These are phyloP conservation scores for Jaltomata sinuosa DNA, from an alignment of 257 asterid genomes.

Conservation along the genomic window DNA sequence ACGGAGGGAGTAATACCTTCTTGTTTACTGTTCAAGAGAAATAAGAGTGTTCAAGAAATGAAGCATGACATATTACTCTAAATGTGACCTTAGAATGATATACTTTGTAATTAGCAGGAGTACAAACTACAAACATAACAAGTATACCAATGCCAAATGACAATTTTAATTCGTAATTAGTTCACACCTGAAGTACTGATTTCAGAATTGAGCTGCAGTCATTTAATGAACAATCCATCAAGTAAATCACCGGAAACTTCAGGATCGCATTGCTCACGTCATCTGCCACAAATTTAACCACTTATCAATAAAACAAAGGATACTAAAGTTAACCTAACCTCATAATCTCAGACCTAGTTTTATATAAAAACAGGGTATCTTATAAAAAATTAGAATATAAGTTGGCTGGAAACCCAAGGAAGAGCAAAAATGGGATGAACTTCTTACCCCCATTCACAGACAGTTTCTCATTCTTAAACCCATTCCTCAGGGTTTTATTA, in stretches of 20 bases:
- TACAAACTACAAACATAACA: neutral
- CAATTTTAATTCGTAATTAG: neutral
- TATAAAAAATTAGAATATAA: neutral
- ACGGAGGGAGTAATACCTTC: neutral
- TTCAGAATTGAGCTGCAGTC: conserved; percentile 72
- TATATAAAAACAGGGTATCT: neutral
- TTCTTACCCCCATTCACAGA: conserved; percentile 36
- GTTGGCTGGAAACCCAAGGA: neutral
- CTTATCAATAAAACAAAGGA: conserved; percentile 17
- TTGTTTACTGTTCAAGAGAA: neutral
- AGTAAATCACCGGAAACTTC: conserved; percentile 72
- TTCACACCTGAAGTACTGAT: conserved; percentile 57
- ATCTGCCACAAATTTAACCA: conserved; percentile 56
- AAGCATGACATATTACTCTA: neutral
- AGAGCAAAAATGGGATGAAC: conserved; percentile 7
- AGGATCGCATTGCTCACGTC: conserved; percentile 19
- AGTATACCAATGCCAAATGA: neutral
- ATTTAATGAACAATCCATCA: conserved; percentile 85
- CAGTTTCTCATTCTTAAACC: conserved; percentile 35
- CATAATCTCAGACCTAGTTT: neutral
- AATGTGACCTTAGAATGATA: neutral
- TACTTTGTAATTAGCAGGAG: neutral
- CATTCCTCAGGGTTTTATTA: conserved; percentile 29
- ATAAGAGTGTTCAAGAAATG: neutral
- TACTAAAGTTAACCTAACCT: conserved; percentile 19